These are phyloP conservation scores for Ilex asprella DNA, from an alignment of 257 asterid genomes.

Conservation along the genomic window DNA sequence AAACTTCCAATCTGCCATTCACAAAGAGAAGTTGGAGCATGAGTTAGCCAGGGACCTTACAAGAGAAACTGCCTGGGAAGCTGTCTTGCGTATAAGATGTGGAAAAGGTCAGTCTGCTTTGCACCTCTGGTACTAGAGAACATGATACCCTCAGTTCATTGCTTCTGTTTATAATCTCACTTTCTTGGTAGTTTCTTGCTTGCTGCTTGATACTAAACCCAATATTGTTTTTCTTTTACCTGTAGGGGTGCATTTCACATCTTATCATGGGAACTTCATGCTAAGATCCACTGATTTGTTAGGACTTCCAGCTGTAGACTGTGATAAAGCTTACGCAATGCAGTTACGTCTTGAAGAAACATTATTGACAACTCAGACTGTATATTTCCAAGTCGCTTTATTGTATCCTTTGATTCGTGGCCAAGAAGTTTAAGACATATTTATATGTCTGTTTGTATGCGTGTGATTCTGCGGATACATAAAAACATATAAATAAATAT, in stretches of 20 bases:
- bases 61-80: constrained; percentile 98
- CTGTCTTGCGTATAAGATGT: constrained; percentile 97
- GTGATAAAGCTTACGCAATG: constrained; percentile 97
- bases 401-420: constrained; percentile 66
- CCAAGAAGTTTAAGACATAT: not conserved
- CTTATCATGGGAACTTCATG: constrained; percentile 98
- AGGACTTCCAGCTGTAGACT: constrained; percentile 97
- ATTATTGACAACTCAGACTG: constrained; percentile 67
- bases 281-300: constrained; percentile 90
- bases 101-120: constrained; percentile 67
- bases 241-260: constrained; percentile 92
- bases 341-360: constrained; percentile 95
- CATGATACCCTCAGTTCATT: too few species aligned
- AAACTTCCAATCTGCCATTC: constrained; percentile 58
- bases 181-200: not conserved
- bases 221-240: constrained; percentile 18
- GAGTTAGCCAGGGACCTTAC: constrained; percentile 93
- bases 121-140: not conserved
- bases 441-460: too few species aligned
- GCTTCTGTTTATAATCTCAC: not conserved
- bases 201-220: not conserved
- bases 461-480: too few species aligned
- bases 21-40: constrained; percentile 70
- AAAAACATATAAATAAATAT: too few species aligned
- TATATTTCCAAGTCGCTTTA: constrained; percentile 90